Evolutionary conservation across 1,284 basidiomycete species (phyloP), one percentile per base, ranked within the genome.

Genomic region (Malassezia psittaci): DNA sequence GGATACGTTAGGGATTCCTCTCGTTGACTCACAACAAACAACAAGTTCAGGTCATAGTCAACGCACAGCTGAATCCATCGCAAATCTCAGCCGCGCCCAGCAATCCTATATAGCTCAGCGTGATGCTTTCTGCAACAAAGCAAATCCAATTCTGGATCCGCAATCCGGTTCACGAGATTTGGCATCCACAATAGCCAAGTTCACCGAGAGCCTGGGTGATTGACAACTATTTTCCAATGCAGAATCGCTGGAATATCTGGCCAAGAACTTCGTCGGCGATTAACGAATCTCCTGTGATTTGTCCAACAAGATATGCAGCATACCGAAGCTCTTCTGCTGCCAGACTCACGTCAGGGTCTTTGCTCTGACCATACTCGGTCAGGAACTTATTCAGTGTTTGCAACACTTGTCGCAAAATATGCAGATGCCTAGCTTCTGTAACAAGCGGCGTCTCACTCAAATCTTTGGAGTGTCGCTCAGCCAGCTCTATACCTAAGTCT

Each of bases 261-360:
- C 89, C 88, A 18, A 91, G 74, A 8, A 90, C 79, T 59, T 90
- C 86, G 66, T 91, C 61, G 85, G 32, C 84, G 80, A 48, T 83
- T 81, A 57, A 87, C 81, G 21, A 79, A 69, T 51, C 54, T 2
- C 88, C 88, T 4, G 85, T 84, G 15, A 90, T 81, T 56, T 83
- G 82, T 1, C 87, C 88, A n/a, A 91, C 79, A 6, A 86, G 83
- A 54, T 81, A 80, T 0, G 85, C 84, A 3, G 88, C 88, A 69
- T 88, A 87, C 18, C 88, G 81, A 36, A 91, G 77, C 68, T 89
- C 87, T 72, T 91, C 89, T 0, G 87, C 87, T 3, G 82, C 86
- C 10, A 87, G 73, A 2, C 90, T 86, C 5, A 89, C 76, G 55
- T 88, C 84, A 80, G 77, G 78, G 81, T 61, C 19, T 44, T 35